Conservation (phyloP, 1,284 basidiomycete species). For the Wolfiporia cocos region DNA sequence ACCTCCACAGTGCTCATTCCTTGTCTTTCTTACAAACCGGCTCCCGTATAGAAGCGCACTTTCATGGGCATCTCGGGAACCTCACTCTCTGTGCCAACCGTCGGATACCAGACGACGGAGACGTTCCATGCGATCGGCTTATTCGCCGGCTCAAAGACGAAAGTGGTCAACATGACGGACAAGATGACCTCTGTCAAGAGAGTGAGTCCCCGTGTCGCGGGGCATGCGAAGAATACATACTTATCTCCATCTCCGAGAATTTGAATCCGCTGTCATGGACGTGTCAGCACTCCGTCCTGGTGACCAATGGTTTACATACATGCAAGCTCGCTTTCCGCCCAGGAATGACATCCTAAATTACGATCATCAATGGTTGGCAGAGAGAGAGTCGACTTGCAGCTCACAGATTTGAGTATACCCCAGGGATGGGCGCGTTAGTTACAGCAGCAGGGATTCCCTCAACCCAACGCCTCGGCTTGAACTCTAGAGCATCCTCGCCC, state of each 20-base stretch:
- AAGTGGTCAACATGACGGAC: no score
- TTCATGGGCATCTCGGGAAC: no score
- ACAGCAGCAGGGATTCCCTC: conserved; percentile 5
- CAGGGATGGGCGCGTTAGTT: conserved; percentile 11
- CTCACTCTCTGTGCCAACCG: no score
- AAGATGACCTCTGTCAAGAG: no score
- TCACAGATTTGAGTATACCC: conserved; percentile 13
- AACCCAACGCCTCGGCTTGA: conserved; percentile 17
- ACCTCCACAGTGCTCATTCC: no score
- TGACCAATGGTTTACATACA: background rate
- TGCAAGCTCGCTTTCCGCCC: background rate
- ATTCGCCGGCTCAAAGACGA: no score
- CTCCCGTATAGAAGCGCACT: no score
- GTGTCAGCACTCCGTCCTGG: background rate
- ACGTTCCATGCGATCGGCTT: no score
- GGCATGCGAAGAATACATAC: no score
- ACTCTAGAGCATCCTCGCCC: conserved; percentile 14
- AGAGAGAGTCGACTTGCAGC: background rate
- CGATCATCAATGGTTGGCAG: background rate
- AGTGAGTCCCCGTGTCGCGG: no score
- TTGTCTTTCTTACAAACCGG: no score
- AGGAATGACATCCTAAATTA: conserved; percentile 1
- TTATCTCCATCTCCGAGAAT: conserved; percentile 15
- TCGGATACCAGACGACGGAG: no score
- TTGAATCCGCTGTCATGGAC: conserved; percentile 12